Percentiles rank a stretch among this genome's conserved stretches.
Evolutionary conservation across 257 asterid genomes (phyloP).

Genomic region (Scutellaria barbata): DNA sequence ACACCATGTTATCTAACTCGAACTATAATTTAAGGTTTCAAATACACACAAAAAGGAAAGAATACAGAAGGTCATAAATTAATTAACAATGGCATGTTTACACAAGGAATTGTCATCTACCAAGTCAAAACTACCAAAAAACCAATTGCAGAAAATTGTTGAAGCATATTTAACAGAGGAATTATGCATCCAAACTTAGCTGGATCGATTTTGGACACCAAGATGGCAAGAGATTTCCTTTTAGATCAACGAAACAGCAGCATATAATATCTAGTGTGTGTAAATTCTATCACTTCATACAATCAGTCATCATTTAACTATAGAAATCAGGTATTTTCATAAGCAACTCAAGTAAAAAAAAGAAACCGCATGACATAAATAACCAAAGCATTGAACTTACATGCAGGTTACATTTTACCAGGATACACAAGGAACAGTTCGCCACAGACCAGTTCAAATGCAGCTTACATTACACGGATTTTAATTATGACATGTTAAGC

Average conservation of each 20-base stretch:
- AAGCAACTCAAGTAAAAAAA: constrained; percentile 6
- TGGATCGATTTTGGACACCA: neutral
- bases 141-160: neutral
- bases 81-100: neutral
- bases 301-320: neutral
- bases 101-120: neutral
- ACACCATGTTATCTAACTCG: neutral
- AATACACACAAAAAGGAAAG: neutral
- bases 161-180: neutral
- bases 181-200: neutral
- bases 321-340: neutral
- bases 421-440: neutral
- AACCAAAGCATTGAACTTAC: constrained; percentile 11
- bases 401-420: constrained; percentile 29
- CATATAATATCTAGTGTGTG: neutral
- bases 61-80: neutral
- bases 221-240: neutral
- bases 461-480: neutral
- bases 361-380: neutral
- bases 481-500: constrained; percentile 30
- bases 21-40: neutral
- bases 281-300: neutral
- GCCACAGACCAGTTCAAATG: constrained; percentile 5
- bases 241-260: neutral
- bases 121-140: neutral